Base-by-base conservation (phyloP, 441 rosid species). In the Hypseocharis bilobata region DNA sequence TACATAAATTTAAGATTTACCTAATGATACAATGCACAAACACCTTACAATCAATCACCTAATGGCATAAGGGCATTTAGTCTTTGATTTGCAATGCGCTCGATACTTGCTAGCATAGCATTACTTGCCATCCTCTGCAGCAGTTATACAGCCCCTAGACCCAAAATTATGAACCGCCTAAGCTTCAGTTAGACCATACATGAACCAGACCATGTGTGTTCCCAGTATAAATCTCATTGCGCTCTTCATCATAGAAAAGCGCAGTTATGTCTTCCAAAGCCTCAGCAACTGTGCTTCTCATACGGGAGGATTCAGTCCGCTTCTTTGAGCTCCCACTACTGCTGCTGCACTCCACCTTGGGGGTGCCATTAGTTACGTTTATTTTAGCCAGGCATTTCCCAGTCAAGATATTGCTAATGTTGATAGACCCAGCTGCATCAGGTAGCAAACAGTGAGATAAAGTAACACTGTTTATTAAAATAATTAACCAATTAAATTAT, bases 231-330 rank as follows among this genome's bases (percentile, higher is more conserved):
- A 91, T 91, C 83, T 93, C 99, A 42, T 88, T 93, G 23, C 99
- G 87, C 64, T 93, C 99, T 76, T 93, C 99, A 0, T 91, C 96
- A 0, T 88, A 93, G 81, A 86, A 93, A 11, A 93, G 92, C 0
- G 96, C 89, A 1, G 97, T 93, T 68, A 93, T 91, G 71, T 93
- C 96, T 81, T 93, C 97, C 71, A 91, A 77, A 17, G 96, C 99
- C 79, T 88, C 97, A 13, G 84, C 82, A 6, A 83, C 89, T 0
- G 83, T 86, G 69, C 84, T 88, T 81, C 82, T 82, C 45, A 76
- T 81, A 45, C 74, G 81, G 51, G 62, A 52, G 44, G 74, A 58
- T n/a, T 42, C 60, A 54, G 61, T 66, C 40, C 60, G 81, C 57
- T 61, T 79, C 76, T 60, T 79, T 16, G 81, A 64, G 63, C 67